Conservation (phyloP, 176 grass and related monocot genomes). For the Tuctoria greenei region DNA sequence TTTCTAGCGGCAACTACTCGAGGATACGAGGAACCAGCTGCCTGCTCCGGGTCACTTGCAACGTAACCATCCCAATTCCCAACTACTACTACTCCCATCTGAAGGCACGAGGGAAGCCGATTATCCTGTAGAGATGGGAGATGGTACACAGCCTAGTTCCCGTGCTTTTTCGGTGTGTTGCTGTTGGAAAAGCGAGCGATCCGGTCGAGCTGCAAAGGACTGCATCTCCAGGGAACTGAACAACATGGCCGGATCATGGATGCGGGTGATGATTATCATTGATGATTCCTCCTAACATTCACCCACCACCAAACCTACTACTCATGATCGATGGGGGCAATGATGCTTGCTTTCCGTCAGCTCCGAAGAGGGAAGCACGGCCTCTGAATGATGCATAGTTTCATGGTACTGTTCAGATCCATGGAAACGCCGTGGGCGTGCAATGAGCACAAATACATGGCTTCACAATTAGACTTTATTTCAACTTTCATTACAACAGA, state of each 20-base stretch:
- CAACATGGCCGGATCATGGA: slow-evolving; percentile 18
- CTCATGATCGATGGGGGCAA: not conserved
- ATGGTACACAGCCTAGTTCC: slow-evolving; percentile 21
- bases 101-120: not conserved
- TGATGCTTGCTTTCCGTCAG: too few relatives aligned
- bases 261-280: slow-evolving; percentile 30
- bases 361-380: too few relatives aligned
- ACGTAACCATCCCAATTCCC: slow-evolving; percentile 19
- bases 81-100: not conserved
- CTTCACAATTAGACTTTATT: not conserved
- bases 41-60: slow-evolving; percentile 14
- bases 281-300: not conserved
- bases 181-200: slow-evolving; percentile 28
- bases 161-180: slow-evolving; percentile 28
- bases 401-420: not conserved
- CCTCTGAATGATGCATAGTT: not conserved
- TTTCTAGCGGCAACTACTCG: not conserved
- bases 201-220: slow-evolving; percentile 10
- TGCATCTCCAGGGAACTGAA: not conserved
- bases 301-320: not conserved
- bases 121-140: not conserved
- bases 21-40: not conserved
- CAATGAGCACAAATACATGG: not conserved
- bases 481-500: not conserved
- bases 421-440: not conserved